These are phyloP conservation scores for Glaciozyma antarctica DNA, from an alignment of 768 basidiomycete genomes.

Conservation along the genomic window DNA sequence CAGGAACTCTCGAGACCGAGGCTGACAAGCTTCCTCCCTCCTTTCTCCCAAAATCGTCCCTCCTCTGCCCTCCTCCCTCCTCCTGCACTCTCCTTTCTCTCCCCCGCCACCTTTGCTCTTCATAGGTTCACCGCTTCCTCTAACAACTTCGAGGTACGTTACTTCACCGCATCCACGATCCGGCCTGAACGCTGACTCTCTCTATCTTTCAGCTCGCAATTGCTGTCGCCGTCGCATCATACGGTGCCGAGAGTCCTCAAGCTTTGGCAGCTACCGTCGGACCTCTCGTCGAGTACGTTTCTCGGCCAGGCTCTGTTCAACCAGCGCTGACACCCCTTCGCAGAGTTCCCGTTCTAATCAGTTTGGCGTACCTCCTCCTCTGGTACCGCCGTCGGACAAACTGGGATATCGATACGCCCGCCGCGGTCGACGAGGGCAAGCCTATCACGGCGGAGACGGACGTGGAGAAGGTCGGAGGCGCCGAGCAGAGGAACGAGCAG, in stretches of 20 bases:
- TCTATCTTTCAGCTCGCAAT: conserved; percentile 53
- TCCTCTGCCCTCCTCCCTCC: conserved; percentile 26
- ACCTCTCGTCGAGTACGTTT: conserved; percentile 38
- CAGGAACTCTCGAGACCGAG: background rate
- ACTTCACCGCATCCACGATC: background rate
- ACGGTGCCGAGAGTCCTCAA: conserved; percentile 66
- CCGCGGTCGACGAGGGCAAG: too few species aligned
- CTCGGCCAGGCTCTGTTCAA: background rate
- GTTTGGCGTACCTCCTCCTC: conserved; percentile 57
- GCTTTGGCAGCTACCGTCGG: conserved; percentile 63
- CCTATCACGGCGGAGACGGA: too few species aligned
- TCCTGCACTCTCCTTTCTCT: conserved; percentile 75
- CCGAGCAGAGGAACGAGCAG: too few species aligned
- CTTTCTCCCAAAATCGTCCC: background rate
- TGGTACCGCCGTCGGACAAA: conserved; percentile 43
- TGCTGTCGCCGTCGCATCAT: conserved; percentile 66
- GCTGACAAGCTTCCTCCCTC: background rate
- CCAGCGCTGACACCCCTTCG: background rate
- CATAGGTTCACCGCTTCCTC: conserved; percentile 37
- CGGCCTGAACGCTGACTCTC: background rate
- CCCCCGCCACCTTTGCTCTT: conserved; percentile 47
- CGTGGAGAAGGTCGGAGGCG: too few species aligned
- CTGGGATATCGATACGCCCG: conserved; percentile 39
- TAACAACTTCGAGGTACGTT: conserved; percentile 41
- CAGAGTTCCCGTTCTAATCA: conserved; percentile 60